These are phyloP conservation scores for Sordariomycetes sp. DNA, from an alignment of 2,329 filamentous ascomycete species.

Conservation along the genomic window DNA sequence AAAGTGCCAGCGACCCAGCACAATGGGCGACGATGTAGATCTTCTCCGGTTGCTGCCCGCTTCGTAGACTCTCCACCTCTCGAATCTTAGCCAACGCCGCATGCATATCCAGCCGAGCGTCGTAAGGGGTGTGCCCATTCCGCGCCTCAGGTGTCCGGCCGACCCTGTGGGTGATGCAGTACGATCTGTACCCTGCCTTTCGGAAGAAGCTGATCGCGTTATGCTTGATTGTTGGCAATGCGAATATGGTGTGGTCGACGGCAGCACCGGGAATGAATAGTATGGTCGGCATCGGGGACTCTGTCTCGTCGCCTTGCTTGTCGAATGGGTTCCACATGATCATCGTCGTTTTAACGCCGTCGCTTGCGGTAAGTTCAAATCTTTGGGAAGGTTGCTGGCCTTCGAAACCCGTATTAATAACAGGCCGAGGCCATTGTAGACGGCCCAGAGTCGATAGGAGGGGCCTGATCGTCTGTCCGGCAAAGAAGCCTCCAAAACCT, in stretches of 20 bases:
- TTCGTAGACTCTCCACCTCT: slow-evolving; percentile 14
- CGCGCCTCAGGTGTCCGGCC: slow-evolving; percentile 42
- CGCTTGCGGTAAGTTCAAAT: slow-evolving; percentile 36
- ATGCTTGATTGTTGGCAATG: slow-evolving; percentile 50
- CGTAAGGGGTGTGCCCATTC: slow-evolving; percentile 47
- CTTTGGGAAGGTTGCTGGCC: slow-evolving; percentile 22
- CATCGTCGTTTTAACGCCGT: slow-evolving; percentile 43
- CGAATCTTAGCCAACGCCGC: slow-evolving; percentile 47
- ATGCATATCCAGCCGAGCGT: slow-evolving; percentile 48
- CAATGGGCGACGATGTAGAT: slow-evolving; percentile 54
- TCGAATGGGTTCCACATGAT: slow-evolving; percentile 47
- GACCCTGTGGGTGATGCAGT: slow-evolving; percentile 48
- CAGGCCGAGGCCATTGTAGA: slow-evolving; percentile 9
- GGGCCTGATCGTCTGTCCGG: slow-evolving; percentile 6
- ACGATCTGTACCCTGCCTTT: slow-evolving; percentile 49
- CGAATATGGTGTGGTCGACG: slow-evolving; percentile 54
- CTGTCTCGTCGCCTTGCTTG: slow-evolving; percentile 11
- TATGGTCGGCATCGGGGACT: slow-evolving; percentile 30
- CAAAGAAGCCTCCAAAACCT: slow-evolving; percentile 1
- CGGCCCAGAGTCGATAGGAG: slow-evolving; percentile 11
- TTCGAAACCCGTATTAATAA: slow-evolving; percentile 2
- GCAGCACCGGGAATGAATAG: slow-evolving; percentile 56
- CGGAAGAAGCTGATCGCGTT: slow-evolving; percentile 57
- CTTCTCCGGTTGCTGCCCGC: slow-evolving; percentile 18
- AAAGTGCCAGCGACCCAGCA: slow-evolving; percentile 50